Percentiles rank a stretch among this genome's conserved stretches.
These are phyloP conservation scores for Xylaria bambusicola DNA, from an alignment of 495 filamentous ascomycete genomes.

Conservation along the genomic window DNA sequence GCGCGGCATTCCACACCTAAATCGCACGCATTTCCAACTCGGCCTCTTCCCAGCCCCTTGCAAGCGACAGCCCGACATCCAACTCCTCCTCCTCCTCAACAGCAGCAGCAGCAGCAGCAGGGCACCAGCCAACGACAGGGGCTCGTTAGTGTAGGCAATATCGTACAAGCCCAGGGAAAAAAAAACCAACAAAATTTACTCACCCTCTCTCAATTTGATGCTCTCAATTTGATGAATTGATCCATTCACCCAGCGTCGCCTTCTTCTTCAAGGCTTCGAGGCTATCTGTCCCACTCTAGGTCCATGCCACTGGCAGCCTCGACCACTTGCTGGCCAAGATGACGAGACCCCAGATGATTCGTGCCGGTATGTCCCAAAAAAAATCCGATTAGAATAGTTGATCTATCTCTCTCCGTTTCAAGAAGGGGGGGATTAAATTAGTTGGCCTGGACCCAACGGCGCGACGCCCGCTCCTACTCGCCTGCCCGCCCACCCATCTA, in stretches of 20 bases:
- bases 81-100: neutral
- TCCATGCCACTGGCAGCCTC: slow-evolving; percentile 24
- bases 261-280: slow-evolving; percentile 6
- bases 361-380: slow-evolving; percentile 62
- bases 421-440: slow-evolving; percentile 20
- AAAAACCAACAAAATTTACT: slow-evolving; percentile 6
- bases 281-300: slow-evolving; percentile 24
- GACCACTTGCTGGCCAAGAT: slow-evolving; percentile 47
- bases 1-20: no score
- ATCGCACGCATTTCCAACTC: neutral
- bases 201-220: no score
- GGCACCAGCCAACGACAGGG: slow-evolving; percentile 14
- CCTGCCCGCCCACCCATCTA: neutral
- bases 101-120: neutral
- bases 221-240: slow-evolving; percentile 13
- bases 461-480: neutral
- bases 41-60: slow-evolving; percentile 2
- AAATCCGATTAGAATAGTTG: slow-evolving; percentile 11
- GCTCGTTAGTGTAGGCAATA: neutral
- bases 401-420: slow-evolving; percentile 25
- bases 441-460: slow-evolving; percentile 21
- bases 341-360: slow-evolving; percentile 76
- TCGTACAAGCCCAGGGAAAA: neutral
- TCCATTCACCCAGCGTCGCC: slow-evolving; percentile 12
- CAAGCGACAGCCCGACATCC: slow-evolving; percentile 1